Conservation (phyloP, 179 eudicot species). For the Heliamphora pulchella region DNA sequence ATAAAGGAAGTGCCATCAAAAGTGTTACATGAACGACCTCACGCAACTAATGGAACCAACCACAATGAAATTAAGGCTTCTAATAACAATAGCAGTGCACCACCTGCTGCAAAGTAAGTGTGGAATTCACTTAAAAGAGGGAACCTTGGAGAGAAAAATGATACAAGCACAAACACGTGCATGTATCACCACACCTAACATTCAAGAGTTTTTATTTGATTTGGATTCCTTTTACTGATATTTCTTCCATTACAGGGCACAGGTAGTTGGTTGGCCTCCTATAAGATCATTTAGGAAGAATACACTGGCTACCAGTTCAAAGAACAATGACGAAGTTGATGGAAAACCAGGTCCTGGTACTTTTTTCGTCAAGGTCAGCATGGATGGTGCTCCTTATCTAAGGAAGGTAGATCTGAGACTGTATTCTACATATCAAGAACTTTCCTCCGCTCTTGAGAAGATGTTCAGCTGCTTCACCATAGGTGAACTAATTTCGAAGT, state of each 20-base stretch:
- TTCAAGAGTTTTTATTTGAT: neutral
- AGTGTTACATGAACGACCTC: constrained; percentile 32
- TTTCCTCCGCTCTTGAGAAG: constrained; percentile 73
- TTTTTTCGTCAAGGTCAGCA: constrained; percentile 84
- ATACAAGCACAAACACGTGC: neutral
- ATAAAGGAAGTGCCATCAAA: constrained; percentile 32
- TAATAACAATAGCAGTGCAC: constrained; percentile 43
- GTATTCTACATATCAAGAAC: constrained; percentile 58
- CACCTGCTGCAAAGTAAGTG: constrained; percentile 87
- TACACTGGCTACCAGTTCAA: constrained; percentile 53
- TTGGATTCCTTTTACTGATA: neutral
- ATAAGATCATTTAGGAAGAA: constrained; percentile 71
- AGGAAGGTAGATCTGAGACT: constrained; percentile 78
- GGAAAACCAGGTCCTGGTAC: constrained; percentile 44
- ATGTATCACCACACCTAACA: neutral
- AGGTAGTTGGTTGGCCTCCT: constrained; percentile 97
- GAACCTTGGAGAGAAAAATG: neutral
- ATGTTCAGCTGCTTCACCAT: constrained; percentile 92
- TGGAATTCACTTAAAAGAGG: neutral
- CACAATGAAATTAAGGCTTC: constrained; percentile 23
- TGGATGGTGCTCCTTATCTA: constrained; percentile 92
- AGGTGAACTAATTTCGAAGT: constrained; percentile 34
- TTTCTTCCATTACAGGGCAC: constrained; percentile 53
- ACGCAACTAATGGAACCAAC: constrained; percentile 12
- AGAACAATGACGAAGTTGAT: constrained; percentile 56